Percentiles rank a stretch among this genome's conserved stretches.
Evolutionary conservation across 306 rosid genomes (phyloP).

Genomic region (Malus sylvestris): DNA sequence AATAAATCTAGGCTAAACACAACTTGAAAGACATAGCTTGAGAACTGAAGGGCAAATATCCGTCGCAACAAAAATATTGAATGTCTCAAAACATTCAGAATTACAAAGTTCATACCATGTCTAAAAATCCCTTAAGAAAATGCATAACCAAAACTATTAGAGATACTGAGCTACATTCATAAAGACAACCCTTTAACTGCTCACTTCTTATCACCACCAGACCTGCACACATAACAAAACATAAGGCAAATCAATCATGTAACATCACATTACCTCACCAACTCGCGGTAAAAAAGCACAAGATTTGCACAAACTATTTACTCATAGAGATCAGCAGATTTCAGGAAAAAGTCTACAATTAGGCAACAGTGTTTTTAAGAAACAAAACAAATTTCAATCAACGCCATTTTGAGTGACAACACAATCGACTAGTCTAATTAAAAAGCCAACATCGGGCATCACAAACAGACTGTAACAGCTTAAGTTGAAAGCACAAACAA

Average conservation of each 20-base stretch:
- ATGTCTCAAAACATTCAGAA: too few species aligned
- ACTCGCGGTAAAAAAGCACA: not conserved
- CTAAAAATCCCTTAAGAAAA: too few species aligned
- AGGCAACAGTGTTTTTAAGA: not conserved
- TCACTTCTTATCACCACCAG: conserved; percentile 17
- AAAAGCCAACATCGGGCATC: not conserved
- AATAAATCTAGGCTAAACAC: not conserved
- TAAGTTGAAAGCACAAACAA: not conserved
- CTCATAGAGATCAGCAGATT: not conserved
- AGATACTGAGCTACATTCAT: not conserved
- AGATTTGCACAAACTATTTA: not conserved
- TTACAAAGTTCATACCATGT: too few species aligned
- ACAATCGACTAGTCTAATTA: not conserved
- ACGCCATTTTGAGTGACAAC: not conserved
- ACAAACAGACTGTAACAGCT: too few species aligned
- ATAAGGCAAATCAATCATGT: not conserved
- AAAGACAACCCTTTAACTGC: not conserved
- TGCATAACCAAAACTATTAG: not conserved
- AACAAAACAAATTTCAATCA: not conserved
- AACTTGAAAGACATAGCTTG: not conserved
- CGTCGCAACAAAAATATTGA: too few species aligned
- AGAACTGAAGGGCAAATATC: not conserved
- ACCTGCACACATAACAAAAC: not conserved
- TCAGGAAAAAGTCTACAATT: not conserved
- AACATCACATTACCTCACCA: not conserved